These are phyloP conservation scores for Cladosporium sp. DNA, from an alignment of 2,329 filamentous ascomycete genomes.

Conservation along the genomic window DNA sequence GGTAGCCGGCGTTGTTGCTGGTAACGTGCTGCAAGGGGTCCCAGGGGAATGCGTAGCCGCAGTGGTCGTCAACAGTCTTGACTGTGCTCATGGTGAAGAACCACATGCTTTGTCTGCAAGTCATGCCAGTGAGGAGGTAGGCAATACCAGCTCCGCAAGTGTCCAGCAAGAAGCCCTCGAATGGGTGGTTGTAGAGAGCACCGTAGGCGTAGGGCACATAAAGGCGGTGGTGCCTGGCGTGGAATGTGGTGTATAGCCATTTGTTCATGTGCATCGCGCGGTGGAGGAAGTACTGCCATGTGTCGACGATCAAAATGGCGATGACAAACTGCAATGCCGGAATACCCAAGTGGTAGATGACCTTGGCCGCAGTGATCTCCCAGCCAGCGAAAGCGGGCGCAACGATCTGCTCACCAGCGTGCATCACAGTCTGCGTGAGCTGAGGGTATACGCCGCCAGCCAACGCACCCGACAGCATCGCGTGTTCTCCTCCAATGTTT, in stretches of 20 bases:
- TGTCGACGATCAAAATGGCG: conserved; percentile 79
- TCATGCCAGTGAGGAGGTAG: conserved; percentile 81
- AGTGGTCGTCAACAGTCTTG: conserved; percentile 98
- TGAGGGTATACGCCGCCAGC: conserved; percentile 78
- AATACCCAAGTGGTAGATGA: conserved; percentile 76
- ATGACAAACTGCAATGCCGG: conserved; percentile 76
- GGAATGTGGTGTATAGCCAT: conserved; percentile 92
- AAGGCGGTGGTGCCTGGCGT: conserved; percentile 92
- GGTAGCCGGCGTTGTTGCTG: conserved; percentile 93
- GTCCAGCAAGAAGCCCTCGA: conserved; percentile 92
- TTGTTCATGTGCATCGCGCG: conserved; percentile 96
- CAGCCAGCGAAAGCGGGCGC: conserved; percentile 78
- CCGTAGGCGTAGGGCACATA: conserved; percentile 98
- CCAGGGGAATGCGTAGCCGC: conserved; percentile 92
- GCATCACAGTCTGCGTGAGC: conserved; percentile 61
- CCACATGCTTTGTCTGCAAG: conserved; percentile 79
- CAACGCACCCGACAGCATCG: conserved; percentile 72
- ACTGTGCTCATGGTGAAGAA: conserved; percentile 89
- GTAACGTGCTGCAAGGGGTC: conserved; percentile 91
- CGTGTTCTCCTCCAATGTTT: conserved; percentile 70
- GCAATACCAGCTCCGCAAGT: conserved; percentile 82
- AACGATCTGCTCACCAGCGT: conserved; percentile 51
- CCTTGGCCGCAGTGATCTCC: conserved; percentile 74
- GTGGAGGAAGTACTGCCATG: conserved; percentile 98
- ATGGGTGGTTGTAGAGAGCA: conserved; percentile 92